A percentile compares a stretch with the other conserved stretches of the same genome.
Evolutionary conservation across 129 eudicot species (phyloP).

Genomic region (Mikania micrantha): DNA sequence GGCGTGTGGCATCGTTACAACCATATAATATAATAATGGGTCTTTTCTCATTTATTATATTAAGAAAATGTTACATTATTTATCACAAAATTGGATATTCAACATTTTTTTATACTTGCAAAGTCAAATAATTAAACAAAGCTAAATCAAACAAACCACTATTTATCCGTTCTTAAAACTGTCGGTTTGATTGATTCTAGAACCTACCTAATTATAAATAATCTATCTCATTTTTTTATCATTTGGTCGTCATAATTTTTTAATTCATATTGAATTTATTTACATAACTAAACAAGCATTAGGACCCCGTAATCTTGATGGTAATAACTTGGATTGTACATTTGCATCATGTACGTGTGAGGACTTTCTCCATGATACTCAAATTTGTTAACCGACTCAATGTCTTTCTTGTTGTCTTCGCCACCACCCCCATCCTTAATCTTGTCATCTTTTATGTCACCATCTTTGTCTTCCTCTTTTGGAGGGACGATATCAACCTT

Average conservation of each 20-base stretch:
- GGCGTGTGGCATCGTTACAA: conserved; percentile 10
- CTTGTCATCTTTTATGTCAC: conserved; percentile 22
- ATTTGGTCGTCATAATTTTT: background rate
- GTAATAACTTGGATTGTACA: conserved; percentile 31
- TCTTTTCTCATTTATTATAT: background rate
- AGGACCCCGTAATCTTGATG: conserved; percentile 56
- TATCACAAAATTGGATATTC: conserved; percentile 17
- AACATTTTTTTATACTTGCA: conserved; percentile 6
- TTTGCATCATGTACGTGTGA: conserved; percentile 33
- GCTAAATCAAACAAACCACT: conserved; percentile 12
- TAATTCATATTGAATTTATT: background rate
- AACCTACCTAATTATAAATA: conserved; percentile 1
- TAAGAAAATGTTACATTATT: conserved; percentile 19
- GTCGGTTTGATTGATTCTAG: background rate
- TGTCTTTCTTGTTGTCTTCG: conserved; percentile 24
- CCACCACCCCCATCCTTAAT: conserved; percentile 30
- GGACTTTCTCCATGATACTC: conserved; percentile 41
- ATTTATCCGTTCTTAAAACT: background rate
- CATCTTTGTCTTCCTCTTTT: conserved; percentile 38
- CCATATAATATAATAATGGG: conserved; percentile 2
- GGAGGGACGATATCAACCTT: conserved; percentile 44
- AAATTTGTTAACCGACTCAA: conserved; percentile 41
- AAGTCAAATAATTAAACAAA: conserved; percentile 20
- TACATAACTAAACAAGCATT: conserved; percentile 69
- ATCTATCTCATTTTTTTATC: background rate